phyloP scores from a whole-genome alignment of 306 rosid genomes.

The Pterocarpus santalinus region DNA sequence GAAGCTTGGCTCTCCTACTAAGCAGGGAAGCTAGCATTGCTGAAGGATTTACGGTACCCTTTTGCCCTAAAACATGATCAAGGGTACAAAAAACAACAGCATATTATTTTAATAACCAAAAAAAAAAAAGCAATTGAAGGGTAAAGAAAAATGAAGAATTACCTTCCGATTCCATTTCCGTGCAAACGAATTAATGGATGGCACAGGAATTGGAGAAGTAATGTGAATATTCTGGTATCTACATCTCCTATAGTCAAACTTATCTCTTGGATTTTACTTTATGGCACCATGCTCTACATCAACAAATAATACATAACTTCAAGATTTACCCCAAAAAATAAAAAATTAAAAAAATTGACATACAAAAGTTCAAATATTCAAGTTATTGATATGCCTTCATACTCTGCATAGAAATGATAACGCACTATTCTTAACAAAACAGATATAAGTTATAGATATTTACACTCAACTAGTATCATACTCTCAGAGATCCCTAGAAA shows the following conservation, averaged over 20 bases:
- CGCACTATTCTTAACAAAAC: slow-evolving; percentile 2
- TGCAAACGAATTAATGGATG: slow-evolving; percentile 10
- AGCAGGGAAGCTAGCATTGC: slow-evolving; percentile 86
- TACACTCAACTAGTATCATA: not conserved
- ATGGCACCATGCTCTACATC: not conserved
- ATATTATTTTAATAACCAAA: slow-evolving; percentile 10
- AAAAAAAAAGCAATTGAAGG: not conserved
- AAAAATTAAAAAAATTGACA: not conserved
- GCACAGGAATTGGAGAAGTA: not conserved
- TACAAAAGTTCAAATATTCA: slow-evolving; percentile 45
- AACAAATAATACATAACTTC: not conserved
- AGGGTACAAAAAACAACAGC: not conserved
- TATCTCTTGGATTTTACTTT: not conserved
- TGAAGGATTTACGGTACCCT: slow-evolving; percentile 76
- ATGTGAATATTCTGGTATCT: not conserved
- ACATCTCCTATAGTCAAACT: not conserved
- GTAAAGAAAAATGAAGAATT: not conserved
- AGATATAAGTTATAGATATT: not conserved
- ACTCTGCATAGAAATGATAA: slow-evolving; percentile 60
- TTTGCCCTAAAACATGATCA: slow-evolving; percentile 65
- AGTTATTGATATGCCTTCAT: slow-evolving; percentile 92
- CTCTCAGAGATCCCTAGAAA: not conserved
- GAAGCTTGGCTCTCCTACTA: slow-evolving; percentile 87
- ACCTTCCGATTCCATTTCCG: slow-evolving; percentile 84
- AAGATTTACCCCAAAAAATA: not conserved